Conservation (phyloP, 257 asterid genomes). For the Craterostigma plantagineum region DNA sequence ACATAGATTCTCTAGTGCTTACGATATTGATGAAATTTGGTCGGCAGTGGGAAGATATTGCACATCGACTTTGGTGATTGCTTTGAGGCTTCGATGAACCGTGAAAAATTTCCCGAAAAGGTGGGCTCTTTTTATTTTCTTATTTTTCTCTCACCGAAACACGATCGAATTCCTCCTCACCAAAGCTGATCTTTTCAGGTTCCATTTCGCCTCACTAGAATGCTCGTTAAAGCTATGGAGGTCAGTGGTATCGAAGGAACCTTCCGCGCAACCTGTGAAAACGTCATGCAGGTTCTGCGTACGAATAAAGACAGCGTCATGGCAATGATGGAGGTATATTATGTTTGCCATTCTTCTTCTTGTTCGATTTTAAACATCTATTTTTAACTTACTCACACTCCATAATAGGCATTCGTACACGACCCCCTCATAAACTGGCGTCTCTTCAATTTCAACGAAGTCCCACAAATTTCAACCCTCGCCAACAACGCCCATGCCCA, state of each 20-base stretch:
- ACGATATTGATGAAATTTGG: slow-evolving; percentile 7
- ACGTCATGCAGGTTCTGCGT: slow-evolving; percentile 94
- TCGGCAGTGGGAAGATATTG: slow-evolving; percentile 88
- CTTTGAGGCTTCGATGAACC: slow-evolving; percentile 99
- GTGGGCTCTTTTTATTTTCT: slow-evolving; percentile 17
- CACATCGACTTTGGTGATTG: slow-evolving; percentile 99
- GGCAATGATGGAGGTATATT: slow-evolving; percentile 99
- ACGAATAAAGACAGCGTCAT: slow-evolving; percentile 87
- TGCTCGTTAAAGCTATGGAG: slow-evolving; percentile 99
- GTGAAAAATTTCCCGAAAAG: slow-evolving; percentile 99
- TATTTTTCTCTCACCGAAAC: too few relatives aligned
- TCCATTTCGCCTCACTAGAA: slow-evolving; percentile 97
- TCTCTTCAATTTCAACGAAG: slow-evolving; percentile 94
- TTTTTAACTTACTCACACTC: slow-evolving; percentile 2
- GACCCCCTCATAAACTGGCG: slow-evolving; percentile 99
- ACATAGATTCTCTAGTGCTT: not conserved
- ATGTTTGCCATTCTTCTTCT: not conserved
- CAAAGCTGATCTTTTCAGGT: slow-evolving; percentile 37
- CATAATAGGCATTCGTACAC: slow-evolving; percentile 96
- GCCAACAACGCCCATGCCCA: slow-evolving; percentile 42
- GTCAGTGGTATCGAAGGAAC: slow-evolving; percentile 98
- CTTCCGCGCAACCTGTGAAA: slow-evolving; percentile 93
- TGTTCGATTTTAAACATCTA: not conserved
- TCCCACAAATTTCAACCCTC: slow-evolving; percentile 72
- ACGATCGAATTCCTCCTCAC: too few relatives aligned